Conservation (phyloP, 345 rosid species). For the Fremontodendron californicum region DNA sequence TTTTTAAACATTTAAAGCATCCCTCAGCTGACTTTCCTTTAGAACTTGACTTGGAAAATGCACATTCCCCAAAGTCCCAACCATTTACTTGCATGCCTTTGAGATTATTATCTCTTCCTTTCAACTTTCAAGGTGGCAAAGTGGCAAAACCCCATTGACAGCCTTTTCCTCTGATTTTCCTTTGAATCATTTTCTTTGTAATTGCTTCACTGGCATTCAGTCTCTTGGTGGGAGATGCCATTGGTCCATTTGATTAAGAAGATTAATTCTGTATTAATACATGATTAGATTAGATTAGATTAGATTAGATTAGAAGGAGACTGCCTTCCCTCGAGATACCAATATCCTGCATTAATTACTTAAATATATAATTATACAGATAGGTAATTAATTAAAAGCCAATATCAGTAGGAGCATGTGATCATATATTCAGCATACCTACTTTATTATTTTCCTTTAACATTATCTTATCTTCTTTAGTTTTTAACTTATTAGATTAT, state of each 20-base stretch:
- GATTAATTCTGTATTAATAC: constrained; percentile 9
- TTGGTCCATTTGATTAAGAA: constrained; percentile 5
- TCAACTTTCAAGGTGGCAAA: constrained; percentile 9
- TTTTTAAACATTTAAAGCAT: too few species aligned
- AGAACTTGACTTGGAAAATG: constrained; percentile 16
- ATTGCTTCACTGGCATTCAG: constrained; percentile 14
- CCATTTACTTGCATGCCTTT: neutral
- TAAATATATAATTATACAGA: constrained; percentile 7
- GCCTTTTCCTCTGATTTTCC: neutral
- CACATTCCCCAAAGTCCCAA: constrained; percentile 19
- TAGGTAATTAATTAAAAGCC: too few species aligned
- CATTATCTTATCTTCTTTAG: too few species aligned
- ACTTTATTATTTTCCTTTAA: constrained; percentile 8
- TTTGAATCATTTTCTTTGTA: neutral
- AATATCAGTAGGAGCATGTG: constrained; percentile 27
- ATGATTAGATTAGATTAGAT: too few species aligned
- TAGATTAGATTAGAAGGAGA: neutral
- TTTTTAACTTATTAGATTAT: neutral
- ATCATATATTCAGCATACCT: constrained; percentile 26
- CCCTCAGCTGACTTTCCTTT: neutral
- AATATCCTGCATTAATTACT: constrained; percentile 11
- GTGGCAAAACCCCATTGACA: constrained; percentile 21
- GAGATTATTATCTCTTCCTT: constrained; percentile 5
- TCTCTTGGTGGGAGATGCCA: constrained; percentile 4
- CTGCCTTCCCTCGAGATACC: constrained; percentile 18